A percentile compares a stretch with the other conserved stretches of the same genome.
These are phyloP conservation scores for Backusella liffmaniae DNA, from an alignment of 192 early-diverging fungal species.

Conservation along the genomic window DNA sequence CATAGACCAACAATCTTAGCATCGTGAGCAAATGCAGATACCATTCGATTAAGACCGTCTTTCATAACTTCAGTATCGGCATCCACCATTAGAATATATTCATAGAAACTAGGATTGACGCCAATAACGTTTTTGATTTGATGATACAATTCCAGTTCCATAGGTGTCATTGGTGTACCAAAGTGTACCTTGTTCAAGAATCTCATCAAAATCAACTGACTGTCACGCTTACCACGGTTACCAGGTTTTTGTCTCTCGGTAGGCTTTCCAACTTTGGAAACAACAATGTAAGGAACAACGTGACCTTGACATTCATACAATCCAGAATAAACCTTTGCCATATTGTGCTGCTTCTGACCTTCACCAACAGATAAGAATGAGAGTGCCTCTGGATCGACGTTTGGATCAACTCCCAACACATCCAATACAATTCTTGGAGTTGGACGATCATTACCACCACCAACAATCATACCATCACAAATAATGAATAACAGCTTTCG, in stretches of 20 bases:
- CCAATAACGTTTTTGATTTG: conserved; percentile 99
- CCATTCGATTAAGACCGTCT: conserved; percentile 88
- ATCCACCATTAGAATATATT: conserved; percentile 96
- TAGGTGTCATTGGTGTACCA: conserved; percentile 86
- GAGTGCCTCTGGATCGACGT: conserved; percentile 70
- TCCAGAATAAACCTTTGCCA: conserved; percentile 95
- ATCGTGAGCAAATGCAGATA: conserved; percentile 88
- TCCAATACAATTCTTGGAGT: conserved; percentile 94
- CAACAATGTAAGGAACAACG: conserved; percentile 89
- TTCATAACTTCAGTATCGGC: conserved; percentile 91
- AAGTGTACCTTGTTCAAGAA: conserved; percentile 97
- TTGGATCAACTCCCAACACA: conserved; percentile 82
- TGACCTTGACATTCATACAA: conserved; percentile 88
- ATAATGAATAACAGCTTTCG: conserved; percentile 87
- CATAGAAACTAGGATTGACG: conserved; percentile 91
- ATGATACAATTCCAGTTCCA: conserved; percentile 97
- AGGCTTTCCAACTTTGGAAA: conserved; percentile 89
- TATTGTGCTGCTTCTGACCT: conserved; percentile 88
- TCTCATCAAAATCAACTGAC: conserved; percentile 95
- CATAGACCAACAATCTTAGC: conserved; percentile 89
- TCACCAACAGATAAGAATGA: conserved; percentile 88
- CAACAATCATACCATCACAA: conserved; percentile 91
- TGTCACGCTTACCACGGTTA: conserved; percentile 97
- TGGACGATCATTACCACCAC: conserved; percentile 91
- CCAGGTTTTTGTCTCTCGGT: conserved; percentile 80